phyloP scores from a whole-genome alignment of 2,329 filamentous ascomycete species.

The Thelonectria olida region DNA sequence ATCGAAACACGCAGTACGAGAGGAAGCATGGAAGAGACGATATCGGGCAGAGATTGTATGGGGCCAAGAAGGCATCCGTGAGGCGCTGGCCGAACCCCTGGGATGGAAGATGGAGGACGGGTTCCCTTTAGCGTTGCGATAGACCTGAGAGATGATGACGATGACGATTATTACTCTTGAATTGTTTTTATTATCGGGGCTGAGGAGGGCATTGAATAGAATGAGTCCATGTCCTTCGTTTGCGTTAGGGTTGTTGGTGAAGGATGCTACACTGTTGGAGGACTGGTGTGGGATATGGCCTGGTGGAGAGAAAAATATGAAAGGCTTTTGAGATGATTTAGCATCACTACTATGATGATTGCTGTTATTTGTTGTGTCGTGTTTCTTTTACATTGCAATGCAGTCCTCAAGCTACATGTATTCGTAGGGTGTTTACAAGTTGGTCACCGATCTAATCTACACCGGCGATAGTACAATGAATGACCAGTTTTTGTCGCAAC shows the following conservation, averaged over 20 bases:
- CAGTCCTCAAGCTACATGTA: no score
- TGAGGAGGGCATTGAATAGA: slow-evolving; percentile 20
- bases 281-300: background rate
- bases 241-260: no score
- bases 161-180: slow-evolving; percentile 17
- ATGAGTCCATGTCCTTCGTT: slow-evolving; percentile 22
- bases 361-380: no score
- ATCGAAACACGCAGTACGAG: background rate
- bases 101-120: slow-evolving; percentile 1
- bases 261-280: background rate
- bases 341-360: no score
- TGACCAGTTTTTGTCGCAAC: no score
- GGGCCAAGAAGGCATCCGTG: background rate
- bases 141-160: slow-evolving; percentile 19
- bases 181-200: slow-evolving; percentile 7
- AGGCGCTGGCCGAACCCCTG: background rate
- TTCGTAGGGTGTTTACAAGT: no score
- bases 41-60: background rate
- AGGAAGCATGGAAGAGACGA: background rate
- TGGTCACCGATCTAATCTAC: no score
- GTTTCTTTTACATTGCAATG: no score
- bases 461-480: no score
- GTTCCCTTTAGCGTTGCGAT: slow-evolving; percentile 22
- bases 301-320: background rate
- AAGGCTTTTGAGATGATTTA: no score